Base-by-base conservation (phyloP, 305 asterid species). In the Withania somnifera region DNA sequence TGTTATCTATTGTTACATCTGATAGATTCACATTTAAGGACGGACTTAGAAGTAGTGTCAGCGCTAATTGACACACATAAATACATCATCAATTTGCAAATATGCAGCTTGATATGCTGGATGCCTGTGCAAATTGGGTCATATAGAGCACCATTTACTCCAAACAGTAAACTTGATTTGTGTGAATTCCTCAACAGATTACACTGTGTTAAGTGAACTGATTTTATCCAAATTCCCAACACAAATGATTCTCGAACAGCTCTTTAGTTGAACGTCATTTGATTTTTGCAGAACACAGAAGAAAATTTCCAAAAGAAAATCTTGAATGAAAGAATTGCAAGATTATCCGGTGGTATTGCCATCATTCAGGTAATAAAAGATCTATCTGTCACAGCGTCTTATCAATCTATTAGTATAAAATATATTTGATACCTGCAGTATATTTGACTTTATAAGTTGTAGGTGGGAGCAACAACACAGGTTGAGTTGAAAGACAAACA, bases 381-480 rank as follows among this genome's bases (percentile, higher is more conserved):
- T 34, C 14, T 11, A 50, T 75, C 63, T 75, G 0, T 3, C n/a
- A 11, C 11, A 0, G 19, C 3, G 0, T 50, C n/a, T 50, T 50
- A 0, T 50, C 28, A 50, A 75, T 2, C 1, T 17, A 9, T n/a
- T 24, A 5, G 50, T 50, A 75, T 2, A 2, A 26, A 50, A 50
- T 11, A 0, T 17, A 0, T 26, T 17, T 9, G 45, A 50, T 50
- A 17, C n/a, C 45, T 28, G 51, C 7, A 11, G 28, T 28, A 5
- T 79, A 40, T 69, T 38, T 51, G 40, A 47, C 47, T 82, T 11
- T 45, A 54, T 81, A 68, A 52, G 57, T 40, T 78, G 30, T 82
- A 91, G 97, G 97, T 93, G 22, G 98, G 98, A 85, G 97, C 98
- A 81, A 95, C 86, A 78, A 93, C 98, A 4, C 92, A 87, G 36